Conservation (phyloP, 768 basidiomycete genomes). For the Fistulinella prunicolor region DNA sequence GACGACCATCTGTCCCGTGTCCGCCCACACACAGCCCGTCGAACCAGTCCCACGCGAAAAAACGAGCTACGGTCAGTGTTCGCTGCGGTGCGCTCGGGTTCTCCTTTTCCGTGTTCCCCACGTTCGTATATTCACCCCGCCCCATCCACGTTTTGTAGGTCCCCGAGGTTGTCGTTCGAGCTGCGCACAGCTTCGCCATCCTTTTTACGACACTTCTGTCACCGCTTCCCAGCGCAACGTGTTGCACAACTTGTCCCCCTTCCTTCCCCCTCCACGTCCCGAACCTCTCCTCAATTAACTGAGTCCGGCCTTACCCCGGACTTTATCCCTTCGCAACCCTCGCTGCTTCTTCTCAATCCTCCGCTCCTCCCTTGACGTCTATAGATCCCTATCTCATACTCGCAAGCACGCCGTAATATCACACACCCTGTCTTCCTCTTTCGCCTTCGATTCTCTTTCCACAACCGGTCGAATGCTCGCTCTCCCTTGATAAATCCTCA, state of each 20-base stretch:
- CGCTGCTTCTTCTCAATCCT: conserved; percentile 18
- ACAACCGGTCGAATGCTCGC: conserved; percentile 16
- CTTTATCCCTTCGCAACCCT: conserved; percentile 21
- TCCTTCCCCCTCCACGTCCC: conserved; percentile 13
- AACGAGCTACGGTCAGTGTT: not conserved
- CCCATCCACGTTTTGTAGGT: conserved; percentile 25
- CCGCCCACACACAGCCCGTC: conserved; percentile 6
- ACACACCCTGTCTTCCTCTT: conserved; percentile 19
- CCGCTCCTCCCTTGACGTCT: conserved; percentile 15
- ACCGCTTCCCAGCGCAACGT: conserved; percentile 22
- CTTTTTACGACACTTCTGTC: conserved; percentile 25
- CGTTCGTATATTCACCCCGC: conserved; percentile 24
- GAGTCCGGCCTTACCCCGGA: conserved; percentile 30
- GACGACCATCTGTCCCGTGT: not conserved
- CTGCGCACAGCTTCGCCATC: conserved; percentile 20
- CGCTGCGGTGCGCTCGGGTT: conserved; percentile 2
- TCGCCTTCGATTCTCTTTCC: conserved; percentile 21
- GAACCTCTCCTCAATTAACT: conserved; percentile 23
- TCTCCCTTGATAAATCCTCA: conserved; percentile 22
- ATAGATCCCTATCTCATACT: conserved; percentile 28
- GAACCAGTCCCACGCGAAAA: conserved; percentile 1
- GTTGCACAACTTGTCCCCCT: conserved; percentile 14
- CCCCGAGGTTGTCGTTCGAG: conserved; percentile 23
- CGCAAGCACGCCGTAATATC: conserved; percentile 25
- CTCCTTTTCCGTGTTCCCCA: conserved; percentile 21